phyloP scores from a whole-genome alignment of 805 yeast genomes.

The Blastobotrys muscicola region DNA sequence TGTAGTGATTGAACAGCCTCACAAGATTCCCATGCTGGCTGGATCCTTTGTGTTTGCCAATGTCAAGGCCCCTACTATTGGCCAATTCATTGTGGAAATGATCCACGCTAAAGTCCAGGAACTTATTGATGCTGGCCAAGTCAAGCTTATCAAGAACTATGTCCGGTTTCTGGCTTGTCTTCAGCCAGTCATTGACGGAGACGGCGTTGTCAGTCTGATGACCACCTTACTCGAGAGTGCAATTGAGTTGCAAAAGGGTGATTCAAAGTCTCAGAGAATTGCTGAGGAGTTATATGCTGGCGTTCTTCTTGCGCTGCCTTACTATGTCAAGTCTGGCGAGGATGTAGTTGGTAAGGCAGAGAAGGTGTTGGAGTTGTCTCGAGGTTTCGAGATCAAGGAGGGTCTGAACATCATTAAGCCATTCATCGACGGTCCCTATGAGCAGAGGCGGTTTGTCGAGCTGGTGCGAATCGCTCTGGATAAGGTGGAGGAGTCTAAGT shows the following conservation, averaged over 20 bases:
- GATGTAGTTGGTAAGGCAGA: slow-evolving; percentile 30
- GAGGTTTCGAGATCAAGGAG: slow-evolving; percentile 1
- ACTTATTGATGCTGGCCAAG: slow-evolving; percentile 38
- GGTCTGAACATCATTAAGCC: slow-evolving; percentile 2
- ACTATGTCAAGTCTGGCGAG: slow-evolving; percentile 33
- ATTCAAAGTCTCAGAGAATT: slow-evolving; percentile 40
- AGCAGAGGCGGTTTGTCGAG: slow-evolving; percentile 25
- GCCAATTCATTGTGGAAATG: slow-evolving; percentile 58
- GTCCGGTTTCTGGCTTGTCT: slow-evolving; percentile 62
- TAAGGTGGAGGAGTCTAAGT: slow-evolving; percentile 10
- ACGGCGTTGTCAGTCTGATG: slow-evolving; percentile 40
- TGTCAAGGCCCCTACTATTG: slow-evolving; percentile 53
- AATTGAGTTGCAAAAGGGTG: slow-evolving; percentile 41
- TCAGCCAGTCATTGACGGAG: slow-evolving; percentile 49
- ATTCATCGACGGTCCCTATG: slow-evolving; percentile 20
- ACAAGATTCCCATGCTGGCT: slow-evolving; percentile 66
- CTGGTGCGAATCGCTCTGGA: slow-evolving; percentile 17
- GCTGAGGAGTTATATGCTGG: slow-evolving; percentile 63
- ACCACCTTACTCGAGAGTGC: slow-evolving; percentile 46
- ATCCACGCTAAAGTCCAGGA: slow-evolving; percentile 56
- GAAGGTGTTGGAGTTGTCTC: slow-evolving; percentile 2
- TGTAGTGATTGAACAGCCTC: slow-evolving; percentile 80
- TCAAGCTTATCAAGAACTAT: slow-evolving; percentile 62
- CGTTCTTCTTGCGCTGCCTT: slow-evolving; percentile 57
- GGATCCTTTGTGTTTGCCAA: slow-evolving; percentile 59